Percentiles rank a stretch among this genome's conserved stretches.
phyloP scores from a whole-genome alignment of 2,329 filamentous ascomycete species.

The Fusarium robinianum region DNA sequence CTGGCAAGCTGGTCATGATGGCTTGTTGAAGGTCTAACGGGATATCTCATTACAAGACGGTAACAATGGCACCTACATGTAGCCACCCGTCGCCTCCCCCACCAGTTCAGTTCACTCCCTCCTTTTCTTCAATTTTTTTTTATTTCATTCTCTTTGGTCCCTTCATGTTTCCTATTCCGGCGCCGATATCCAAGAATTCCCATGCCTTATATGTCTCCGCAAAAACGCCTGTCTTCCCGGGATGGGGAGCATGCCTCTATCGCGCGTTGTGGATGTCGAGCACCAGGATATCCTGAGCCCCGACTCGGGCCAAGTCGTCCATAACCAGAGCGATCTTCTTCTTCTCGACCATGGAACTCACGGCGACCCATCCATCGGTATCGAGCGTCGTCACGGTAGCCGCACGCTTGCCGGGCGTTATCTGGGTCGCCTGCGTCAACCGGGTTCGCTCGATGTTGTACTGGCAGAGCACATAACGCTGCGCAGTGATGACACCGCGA shows the following conservation, averaged over 20 bases:
- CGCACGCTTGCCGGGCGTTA: slow-evolving; percentile 92
- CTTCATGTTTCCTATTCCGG: slow-evolving; percentile 24
- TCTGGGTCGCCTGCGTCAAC: slow-evolving; percentile 68
- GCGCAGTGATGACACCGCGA: slow-evolving; percentile 90
- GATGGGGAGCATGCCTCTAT: slow-evolving; percentile 28
- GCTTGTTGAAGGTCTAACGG: slow-evolving; percentile 16
- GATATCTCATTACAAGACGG: slow-evolving; percentile 27
- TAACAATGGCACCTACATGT: slow-evolving; percentile 19
- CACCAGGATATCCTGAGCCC: slow-evolving; percentile 84
- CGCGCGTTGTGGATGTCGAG: slow-evolving; percentile 83
- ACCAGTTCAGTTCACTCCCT: slow-evolving; percentile 3
- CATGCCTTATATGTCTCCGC: slow-evolving; percentile 11
- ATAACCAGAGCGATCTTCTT: slow-evolving; percentile 83
- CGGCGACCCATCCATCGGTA: slow-evolving; percentile 90
- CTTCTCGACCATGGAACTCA: slow-evolving; percentile 90
- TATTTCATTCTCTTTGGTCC: too few species aligned
- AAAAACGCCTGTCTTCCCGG: slow-evolving; percentile 19
- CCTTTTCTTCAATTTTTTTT: too few species aligned
- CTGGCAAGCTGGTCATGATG: slow-evolving; percentile 1
- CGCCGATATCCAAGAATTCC: slow-evolving; percentile 28
- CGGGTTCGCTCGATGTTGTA: slow-evolving; percentile 84
- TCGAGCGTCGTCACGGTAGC: slow-evolving; percentile 91
- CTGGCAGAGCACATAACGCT: slow-evolving; percentile 92
- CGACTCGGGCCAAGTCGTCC: slow-evolving; percentile 77
- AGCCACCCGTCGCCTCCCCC: slow-evolving; percentile 16